These are phyloP conservation scores for Physcomitrium patens DNA, from an alignment of 225 moss, liverwort and hornwort genomes.

Conservation along the genomic window DNA sequence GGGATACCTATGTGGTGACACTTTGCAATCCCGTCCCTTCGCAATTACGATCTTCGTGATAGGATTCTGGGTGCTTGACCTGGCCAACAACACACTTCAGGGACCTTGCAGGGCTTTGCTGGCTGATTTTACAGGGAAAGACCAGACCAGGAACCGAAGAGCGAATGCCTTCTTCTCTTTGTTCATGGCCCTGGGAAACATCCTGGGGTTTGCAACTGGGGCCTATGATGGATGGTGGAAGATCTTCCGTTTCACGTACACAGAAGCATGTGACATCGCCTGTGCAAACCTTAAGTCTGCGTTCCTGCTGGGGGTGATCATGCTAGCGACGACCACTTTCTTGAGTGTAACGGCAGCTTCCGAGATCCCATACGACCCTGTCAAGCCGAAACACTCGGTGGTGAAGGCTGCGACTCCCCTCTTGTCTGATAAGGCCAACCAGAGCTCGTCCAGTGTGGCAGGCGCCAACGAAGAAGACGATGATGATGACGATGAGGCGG, in stretches of 20 bases:
- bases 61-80: conserved; percentile 78
- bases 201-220: conserved; percentile 74
- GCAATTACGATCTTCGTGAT: conserved; percentile 67
- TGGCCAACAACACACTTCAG: conserved; percentile 67
- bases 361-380: conserved; percentile 60
- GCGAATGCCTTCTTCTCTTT: conserved; percentile 68
- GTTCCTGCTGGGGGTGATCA: conserved; percentile 61
- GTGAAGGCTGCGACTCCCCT: conserved; percentile 48
- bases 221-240: conserved; percentile 66
- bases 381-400: conserved; percentile 7
- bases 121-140: conserved; percentile 80
- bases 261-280: conserved; percentile 50
- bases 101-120: conserved; percentile 58
- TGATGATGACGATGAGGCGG: conserved; percentile 57
- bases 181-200: conserved; percentile 60
- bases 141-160: conserved; percentile 56
- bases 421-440: conserved; percentile 37
- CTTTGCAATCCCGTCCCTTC: conserved; percentile 25
- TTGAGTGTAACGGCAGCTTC: conserved; percentile 71
- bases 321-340: conserved; percentile 52
- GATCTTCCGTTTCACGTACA: conserved; percentile 47
- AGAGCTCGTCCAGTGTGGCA: conserved; percentile 29
- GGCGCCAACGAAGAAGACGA: conserved; percentile 54
- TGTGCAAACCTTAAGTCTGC: conserved; percentile 80
- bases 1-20: conserved; percentile 59